These are phyloP conservation scores for Nemania sp. DNA, from an alignment of 2,329 filamentous ascomycete species.

Conservation along the genomic window DNA sequence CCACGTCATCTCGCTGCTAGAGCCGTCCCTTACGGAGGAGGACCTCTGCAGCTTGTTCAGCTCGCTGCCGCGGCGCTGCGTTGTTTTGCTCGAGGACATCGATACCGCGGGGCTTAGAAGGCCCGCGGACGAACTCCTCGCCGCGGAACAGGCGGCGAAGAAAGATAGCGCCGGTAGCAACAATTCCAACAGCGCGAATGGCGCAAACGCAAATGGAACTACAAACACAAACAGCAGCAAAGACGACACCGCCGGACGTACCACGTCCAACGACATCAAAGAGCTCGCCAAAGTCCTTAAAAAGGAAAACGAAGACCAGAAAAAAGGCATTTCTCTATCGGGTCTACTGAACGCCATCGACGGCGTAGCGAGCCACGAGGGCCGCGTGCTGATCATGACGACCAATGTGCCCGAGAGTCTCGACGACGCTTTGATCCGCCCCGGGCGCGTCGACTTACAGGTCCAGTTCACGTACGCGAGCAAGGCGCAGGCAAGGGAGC, in stretches of 20 bases:
- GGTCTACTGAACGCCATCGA: constrained; percentile 84
- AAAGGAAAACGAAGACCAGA: constrained; percentile 45
- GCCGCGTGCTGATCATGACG: constrained; percentile 79
- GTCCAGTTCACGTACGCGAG: constrained; percentile 66
- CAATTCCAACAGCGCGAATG: neutral
- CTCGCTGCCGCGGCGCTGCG: constrained; percentile 62
- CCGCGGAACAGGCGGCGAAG: constrained; percentile 25
- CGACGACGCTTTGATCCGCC: constrained; percentile 73
- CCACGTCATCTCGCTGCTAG: constrained; percentile 64
- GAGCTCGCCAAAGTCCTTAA: constrained; percentile 50
- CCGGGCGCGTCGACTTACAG: constrained; percentile 72
- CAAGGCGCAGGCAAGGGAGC: constrained; percentile 55
- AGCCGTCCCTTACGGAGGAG: constrained; percentile 64
- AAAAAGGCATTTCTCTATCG: constrained; percentile 69
- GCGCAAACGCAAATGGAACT: too few relatives aligned
- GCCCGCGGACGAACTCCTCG: constrained; percentile 35
- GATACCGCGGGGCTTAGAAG: constrained; percentile 65
- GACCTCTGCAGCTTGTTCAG: constrained; percentile 62
- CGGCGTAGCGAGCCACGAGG: constrained; percentile 78
- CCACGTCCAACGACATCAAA: constrained; percentile 40
- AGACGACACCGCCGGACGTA: neutral
- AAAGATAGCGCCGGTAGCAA: constrained; percentile 15
- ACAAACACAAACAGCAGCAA: neutral
- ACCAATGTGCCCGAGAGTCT: constrained; percentile 76
- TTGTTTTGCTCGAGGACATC: constrained; percentile 71